Evolutionary conservation across 139 green algal species (phyloP).

Genomic region (Diplosphaera chodatii): DNA sequence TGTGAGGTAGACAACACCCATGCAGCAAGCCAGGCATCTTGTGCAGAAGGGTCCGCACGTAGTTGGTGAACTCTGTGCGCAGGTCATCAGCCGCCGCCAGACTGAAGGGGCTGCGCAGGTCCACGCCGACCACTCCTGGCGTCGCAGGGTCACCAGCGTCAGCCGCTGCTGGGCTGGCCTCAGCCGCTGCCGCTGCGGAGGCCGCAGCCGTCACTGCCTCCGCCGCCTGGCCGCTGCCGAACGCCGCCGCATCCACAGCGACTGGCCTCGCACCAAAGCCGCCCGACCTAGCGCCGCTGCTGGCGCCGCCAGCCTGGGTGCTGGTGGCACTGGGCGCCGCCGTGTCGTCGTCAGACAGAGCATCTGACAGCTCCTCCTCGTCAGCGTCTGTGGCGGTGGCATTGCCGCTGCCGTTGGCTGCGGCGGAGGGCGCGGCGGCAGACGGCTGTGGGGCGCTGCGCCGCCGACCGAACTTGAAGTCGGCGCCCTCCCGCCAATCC

Average conservation of each 20-base stretch:
- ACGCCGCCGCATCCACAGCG: neutral
- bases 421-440: neutral
- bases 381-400: conserved; percentile 25
- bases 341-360: too few species aligned
- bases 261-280: conserved; percentile 3
- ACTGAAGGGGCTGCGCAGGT: conserved; percentile 43
- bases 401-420: neutral
- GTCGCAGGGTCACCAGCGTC: neutral
- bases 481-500: conserved; percentile 69
- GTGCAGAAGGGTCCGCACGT: too few species aligned
- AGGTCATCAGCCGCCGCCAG: conserved; percentile 53
- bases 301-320: too few species aligned
- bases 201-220: too few species aligned
- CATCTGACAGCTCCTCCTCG: too few species aligned
- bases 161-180: neutral
- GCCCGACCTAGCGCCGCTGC: neutral
- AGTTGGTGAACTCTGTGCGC: conserved; percentile 74
- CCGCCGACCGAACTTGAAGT: conserved; percentile 54
- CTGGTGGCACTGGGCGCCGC: conserved; percentile 11
- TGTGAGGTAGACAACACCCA: too few species aligned
- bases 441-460: neutral
- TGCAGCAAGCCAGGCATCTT: too few species aligned
- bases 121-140: conserved; percentile 32
- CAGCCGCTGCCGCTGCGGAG: too few species aligned
- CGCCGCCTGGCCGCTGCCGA: neutral